phyloP scores from a whole-genome alignment of 2,329 filamentous ascomycete species.

The Pseudopithomyces maydicus region DNA sequence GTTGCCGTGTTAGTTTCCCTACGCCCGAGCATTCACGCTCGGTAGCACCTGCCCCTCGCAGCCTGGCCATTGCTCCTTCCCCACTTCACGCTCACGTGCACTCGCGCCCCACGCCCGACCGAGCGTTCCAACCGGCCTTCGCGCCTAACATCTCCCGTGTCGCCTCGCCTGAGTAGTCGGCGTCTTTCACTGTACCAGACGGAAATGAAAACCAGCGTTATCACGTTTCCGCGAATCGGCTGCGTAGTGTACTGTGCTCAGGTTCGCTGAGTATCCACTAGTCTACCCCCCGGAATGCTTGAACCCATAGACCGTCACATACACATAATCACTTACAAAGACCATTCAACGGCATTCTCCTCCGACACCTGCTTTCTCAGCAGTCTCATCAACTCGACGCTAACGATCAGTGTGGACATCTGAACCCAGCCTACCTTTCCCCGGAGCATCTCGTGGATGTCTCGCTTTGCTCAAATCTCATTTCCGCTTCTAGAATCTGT shows the following conservation, averaged over 20 bases:
- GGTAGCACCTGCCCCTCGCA: not conserved
- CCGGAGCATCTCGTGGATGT: not conserved
- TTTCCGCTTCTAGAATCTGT: not conserved
- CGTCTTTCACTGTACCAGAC: too few relatives aligned
- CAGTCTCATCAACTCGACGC: too few relatives aligned
- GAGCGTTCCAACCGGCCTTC: not conserved
- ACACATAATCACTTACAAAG: too few relatives aligned
- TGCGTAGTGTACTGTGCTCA: too few relatives aligned
- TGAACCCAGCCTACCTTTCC: not conserved
- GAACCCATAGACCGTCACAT: too few relatives aligned
- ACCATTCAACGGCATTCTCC: too few relatives aligned
- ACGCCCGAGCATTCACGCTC: conserved; percentile 3
- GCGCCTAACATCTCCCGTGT: not conserved
- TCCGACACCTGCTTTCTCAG: too few relatives aligned
- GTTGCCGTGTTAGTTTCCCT: conserved; percentile 8
- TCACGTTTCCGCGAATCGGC: too few relatives aligned
- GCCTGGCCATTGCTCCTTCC: conserved; percentile 1
- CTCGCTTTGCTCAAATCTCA: not conserved
- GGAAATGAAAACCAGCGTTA: too few relatives aligned
- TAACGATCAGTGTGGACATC: too few relatives aligned
- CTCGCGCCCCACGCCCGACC: not conserved
- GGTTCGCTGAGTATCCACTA: too few relatives aligned
- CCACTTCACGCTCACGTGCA: conserved; percentile 6
- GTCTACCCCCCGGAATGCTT: too few relatives aligned
- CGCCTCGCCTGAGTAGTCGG: not conserved